Percentiles rank a stretch among this genome's conserved stretches.
Evolutionary conservation across 768 basidiomycete genomes (phyloP).

Genomic region (Lepiota brunneoincarnata): DNA sequence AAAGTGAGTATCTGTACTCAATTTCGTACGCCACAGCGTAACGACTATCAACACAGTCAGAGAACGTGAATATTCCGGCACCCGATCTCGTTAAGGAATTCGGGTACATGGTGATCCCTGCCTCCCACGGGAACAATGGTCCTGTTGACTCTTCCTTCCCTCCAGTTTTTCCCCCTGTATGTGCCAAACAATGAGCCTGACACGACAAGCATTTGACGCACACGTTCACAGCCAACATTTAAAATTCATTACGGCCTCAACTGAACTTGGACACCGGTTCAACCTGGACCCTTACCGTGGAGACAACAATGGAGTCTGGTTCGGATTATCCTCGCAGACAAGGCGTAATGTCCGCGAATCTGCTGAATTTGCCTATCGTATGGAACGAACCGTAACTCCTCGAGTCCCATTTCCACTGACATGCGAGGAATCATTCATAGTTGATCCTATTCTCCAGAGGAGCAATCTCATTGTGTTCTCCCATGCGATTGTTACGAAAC

Average conservation of each 20-base stretch:
- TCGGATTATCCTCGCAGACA: slow-evolving; percentile 54
- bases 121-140: slow-evolving; percentile 44
- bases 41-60: slow-evolving; percentile 27
- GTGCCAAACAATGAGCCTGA: background rate
- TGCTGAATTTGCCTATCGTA: slow-evolving; percentile 30
- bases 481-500: slow-evolving; percentile 9
- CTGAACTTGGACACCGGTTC: slow-evolving; percentile 29
- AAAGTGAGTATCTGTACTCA: slow-evolving; percentile 12
- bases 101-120: slow-evolving; percentile 20
- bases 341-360: slow-evolving; percentile 38
- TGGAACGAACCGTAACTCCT: background rate
- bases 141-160: slow-evolving; percentile 39
- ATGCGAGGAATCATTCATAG: slow-evolving; percentile 12
- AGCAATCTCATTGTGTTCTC: slow-evolving; percentile 11
- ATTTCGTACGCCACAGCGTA: slow-evolving; percentile 10
- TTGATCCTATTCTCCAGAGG: slow-evolving; percentile 22
- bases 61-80: slow-evolving; percentile 23
- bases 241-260: slow-evolving; percentile 27
- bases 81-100: slow-evolving; percentile 24
- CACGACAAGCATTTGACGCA: background rate
- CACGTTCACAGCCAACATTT: slow-evolving; percentile 21
- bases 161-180: slow-evolving; percentile 26
- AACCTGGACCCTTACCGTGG: slow-evolving; percentile 48
- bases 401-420: background rate
- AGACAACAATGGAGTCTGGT: slow-evolving; percentile 49